Evolutionary conservation across 2,329 filamentous ascomycete species (phyloP).

Genomic region (Diaporthe citri): DNA sequence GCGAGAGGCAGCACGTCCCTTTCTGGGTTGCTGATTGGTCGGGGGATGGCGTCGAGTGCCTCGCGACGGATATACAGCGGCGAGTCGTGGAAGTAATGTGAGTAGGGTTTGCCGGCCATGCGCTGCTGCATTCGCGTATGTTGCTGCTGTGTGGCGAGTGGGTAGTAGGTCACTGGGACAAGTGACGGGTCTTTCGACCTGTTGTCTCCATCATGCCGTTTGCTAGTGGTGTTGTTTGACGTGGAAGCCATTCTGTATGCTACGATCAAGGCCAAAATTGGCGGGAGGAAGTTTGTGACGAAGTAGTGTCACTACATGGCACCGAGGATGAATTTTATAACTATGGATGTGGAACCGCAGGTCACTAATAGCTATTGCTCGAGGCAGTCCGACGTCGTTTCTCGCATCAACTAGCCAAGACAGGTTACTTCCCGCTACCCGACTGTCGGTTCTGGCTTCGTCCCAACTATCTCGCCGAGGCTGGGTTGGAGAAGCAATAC

Average conservation of each 20-base stretch:
- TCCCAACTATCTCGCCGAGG: not conserved
- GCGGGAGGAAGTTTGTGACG: accelerated
- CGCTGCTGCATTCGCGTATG: conserved; percentile 28
- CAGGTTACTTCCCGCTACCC: not conserved
- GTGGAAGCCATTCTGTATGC: not conserved
- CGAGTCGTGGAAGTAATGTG: conserved; percentile 33
- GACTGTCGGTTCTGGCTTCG: not conserved
- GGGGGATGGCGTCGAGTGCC: conserved; percentile 33
- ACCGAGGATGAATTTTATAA: not conserved
- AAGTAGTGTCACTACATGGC: not conserved
- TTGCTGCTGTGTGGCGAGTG: conserved; percentile 32
- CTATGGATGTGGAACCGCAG: too few relatives aligned
- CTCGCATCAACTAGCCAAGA: conserved; percentile 3
- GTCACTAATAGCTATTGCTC: not conserved
- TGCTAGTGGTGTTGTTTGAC: not conserved
- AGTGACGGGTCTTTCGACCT: conserved; percentile 23
- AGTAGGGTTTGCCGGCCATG: conserved; percentile 38
- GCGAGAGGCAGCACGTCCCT: conserved; percentile 32
- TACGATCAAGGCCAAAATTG: not conserved
- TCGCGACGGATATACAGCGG: conserved; percentile 38
- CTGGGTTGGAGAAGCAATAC: not conserved
- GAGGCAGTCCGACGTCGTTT: not conserved
- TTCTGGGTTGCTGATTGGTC: conserved; percentile 31
- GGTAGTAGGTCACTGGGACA: conserved; percentile 40
- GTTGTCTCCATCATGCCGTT: conserved; percentile 6